These are phyloP conservation scores for Bacterosira constricta DNA, from an alignment of 108 stramenopile genomes.

Conservation along the genomic window DNA sequence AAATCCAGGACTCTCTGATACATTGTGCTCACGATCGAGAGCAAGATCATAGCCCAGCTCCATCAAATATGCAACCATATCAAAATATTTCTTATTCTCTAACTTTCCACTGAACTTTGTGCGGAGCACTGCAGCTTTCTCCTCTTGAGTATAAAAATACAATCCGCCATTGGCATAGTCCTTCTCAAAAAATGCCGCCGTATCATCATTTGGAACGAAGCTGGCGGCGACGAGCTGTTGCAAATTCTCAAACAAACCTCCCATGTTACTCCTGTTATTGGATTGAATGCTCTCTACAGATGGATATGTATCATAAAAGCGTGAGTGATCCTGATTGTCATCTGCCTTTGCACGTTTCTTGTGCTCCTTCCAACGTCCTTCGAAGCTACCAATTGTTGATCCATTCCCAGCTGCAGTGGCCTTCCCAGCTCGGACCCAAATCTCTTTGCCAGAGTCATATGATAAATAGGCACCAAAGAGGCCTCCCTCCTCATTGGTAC, in stretches of 20 bases:
- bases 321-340: background rate
- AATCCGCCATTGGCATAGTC: background rate
- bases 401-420: background rate
- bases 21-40: conserved; percentile 4
- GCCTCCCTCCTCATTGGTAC: background rate
- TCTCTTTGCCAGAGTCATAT: background rate
- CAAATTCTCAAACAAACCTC: background rate
- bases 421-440: background rate
- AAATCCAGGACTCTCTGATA: conserved; percentile 31
- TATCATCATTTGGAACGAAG: too few relatives aligned
- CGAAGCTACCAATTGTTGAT: too few relatives aligned
- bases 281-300: background rate
- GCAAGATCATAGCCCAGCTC: conserved; percentile 34
- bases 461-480: conserved; percentile 8
- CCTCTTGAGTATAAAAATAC: background rate
- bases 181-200: too few relatives aligned
- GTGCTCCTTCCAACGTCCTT: background rate
- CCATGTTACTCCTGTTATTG: background rate
- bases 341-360: background rate
- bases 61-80: conserved; percentile 14
- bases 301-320: background rate
- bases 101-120: background rate
- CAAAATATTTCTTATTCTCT: background rate
- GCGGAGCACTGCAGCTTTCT: background rate
- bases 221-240: background rate